These are phyloP conservation scores for Arachis stenosperma DNA, from an alignment of 306 rosid genomes.

Conservation along the genomic window DNA sequence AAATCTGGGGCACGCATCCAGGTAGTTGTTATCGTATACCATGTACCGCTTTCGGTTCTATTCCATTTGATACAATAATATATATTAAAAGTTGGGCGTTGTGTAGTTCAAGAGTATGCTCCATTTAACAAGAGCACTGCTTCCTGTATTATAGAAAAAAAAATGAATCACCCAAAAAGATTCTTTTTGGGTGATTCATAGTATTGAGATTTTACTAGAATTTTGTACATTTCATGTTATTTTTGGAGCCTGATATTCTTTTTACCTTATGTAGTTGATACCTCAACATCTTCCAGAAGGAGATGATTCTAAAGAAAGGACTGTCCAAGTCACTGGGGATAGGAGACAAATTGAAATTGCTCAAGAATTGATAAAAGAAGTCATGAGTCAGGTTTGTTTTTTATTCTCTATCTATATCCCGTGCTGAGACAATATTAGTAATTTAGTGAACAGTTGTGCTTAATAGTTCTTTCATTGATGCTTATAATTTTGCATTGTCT, in stretches of 20 bases:
- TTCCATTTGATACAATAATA: background rate
- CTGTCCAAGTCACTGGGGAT: conserved; percentile 52
- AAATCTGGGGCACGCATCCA: conserved; percentile 97
- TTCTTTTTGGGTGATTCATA: background rate
- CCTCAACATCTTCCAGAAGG: conserved; percentile 98
- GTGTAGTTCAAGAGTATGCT: background rate
- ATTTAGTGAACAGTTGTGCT: background rate
- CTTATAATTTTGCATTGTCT: background rate
- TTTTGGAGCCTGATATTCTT: conserved; percentile 27
- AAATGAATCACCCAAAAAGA: conserved; percentile 92
- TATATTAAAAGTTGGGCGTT: background rate
- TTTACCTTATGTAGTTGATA: conserved; percentile 63
- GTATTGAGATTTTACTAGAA: background rate
- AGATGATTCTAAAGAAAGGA: conserved; percentile 55
- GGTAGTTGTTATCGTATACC: conserved; percentile 72
- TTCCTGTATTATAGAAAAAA: conserved; percentile 29
- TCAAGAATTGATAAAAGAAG: conserved; percentile 76
- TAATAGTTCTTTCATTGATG: background rate
- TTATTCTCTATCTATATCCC: background rate
- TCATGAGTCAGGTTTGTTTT: conserved; percentile 89
- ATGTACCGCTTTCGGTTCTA: conserved; percentile 1
- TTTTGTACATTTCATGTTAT: background rate
- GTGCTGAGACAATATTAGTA: conserved; percentile 7
- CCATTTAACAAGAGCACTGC: background rate
- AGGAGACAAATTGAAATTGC: conserved; percentile 88